Evolutionary conservation across 225 moss, liverwort and hornwort species (phyloP), one percentile per base, ranked within the genome.

Genomic region (Sphagnum contortum): DNA sequence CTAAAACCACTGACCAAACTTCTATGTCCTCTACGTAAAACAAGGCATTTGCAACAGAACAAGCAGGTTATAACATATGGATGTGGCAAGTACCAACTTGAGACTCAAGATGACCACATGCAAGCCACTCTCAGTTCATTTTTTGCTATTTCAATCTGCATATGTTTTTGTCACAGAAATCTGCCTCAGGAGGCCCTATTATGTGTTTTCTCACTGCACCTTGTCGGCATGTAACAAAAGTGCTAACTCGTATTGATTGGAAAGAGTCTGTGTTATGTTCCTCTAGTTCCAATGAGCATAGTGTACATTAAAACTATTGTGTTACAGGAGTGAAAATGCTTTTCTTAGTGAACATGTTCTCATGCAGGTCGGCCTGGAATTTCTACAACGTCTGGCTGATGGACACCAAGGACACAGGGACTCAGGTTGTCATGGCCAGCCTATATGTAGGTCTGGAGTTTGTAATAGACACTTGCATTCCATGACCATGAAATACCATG

Each of bases 1-100:
- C n/a, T n/a, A n/a, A n/a, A n/a, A n/a, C n/a, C n/a, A n/a, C n/a
- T n/a, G n/a, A n/a, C n/a, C n/a, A n/a, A n/a, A n/a, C n/a, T n/a
- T n/a, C n/a, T 98, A 46, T 98, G 98, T 67, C 98, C 98, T 61
- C 75, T 93, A 49, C 93, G 98, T 80, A 83, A 83, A 75, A 89
- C 70, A 58, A 54, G 79, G 44, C 77, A 76, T 56, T 72, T 98
- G 82, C 93, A 89, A 68, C 91, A 91, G 13, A 71, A 65, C 29
- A 77, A 80, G 69, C 79, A 77, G 64, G 70, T 84, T 64, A 86
- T 98, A 49, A 65, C 77, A 48, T 98, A 93, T 76, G 57, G 80
- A 45, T 93, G 98, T 77, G 93, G 98, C 55, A 71, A 82, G 55
- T 88, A 93, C 64, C 85, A 76, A 71, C 80, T 98, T 13, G 98